Conservation (phyloP, 805 yeast genomes). For the Saturnispora kantuleensis region DNA sequence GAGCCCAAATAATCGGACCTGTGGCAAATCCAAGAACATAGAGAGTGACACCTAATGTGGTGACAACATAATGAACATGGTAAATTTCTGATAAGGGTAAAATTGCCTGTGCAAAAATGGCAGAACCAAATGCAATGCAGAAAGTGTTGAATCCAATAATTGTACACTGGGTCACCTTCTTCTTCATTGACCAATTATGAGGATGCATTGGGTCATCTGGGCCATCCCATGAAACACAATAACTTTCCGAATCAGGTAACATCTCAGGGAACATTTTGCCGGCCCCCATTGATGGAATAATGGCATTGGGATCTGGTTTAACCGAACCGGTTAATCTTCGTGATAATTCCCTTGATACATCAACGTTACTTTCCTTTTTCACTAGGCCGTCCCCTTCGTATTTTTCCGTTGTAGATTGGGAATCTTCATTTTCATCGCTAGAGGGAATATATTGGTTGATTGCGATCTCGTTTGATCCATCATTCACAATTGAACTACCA, state of each 20-base stretch:
- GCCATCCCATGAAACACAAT: conserved; percentile 67
- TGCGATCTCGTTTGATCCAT: no score
- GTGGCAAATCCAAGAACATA: conserved; percentile 90
- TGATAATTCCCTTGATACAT: conserved; percentile 24
- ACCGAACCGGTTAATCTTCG: conserved; percentile 34
- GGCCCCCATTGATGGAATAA: conserved; percentile 57
- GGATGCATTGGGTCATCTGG: conserved; percentile 75
- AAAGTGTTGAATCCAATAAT: conserved; percentile 41
- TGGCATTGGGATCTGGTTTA: conserved; percentile 26
- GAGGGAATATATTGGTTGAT: no score
- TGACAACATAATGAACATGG: conserved; percentile 58
- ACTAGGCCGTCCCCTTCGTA: conserved; percentile 6
- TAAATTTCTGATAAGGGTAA: conserved; percentile 38
- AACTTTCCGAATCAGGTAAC: conserved; percentile 44
- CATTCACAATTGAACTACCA: no score
- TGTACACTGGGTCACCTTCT: conserved; percentile 36
- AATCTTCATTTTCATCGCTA: no score
- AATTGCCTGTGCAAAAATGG: conserved; percentile 65
- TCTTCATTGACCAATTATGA: conserved; percentile 55
- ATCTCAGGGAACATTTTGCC: conserved; percentile 53
- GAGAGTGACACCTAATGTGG: conserved; percentile 64
- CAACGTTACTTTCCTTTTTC: conserved; percentile 15
- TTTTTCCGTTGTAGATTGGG: neutral
- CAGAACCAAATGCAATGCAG: conserved; percentile 64
- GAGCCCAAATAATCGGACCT: conserved; percentile 90